phyloP scores from a whole-genome alignment of 768 basidiomycete species.

The Tricholomella constricta region DNA sequence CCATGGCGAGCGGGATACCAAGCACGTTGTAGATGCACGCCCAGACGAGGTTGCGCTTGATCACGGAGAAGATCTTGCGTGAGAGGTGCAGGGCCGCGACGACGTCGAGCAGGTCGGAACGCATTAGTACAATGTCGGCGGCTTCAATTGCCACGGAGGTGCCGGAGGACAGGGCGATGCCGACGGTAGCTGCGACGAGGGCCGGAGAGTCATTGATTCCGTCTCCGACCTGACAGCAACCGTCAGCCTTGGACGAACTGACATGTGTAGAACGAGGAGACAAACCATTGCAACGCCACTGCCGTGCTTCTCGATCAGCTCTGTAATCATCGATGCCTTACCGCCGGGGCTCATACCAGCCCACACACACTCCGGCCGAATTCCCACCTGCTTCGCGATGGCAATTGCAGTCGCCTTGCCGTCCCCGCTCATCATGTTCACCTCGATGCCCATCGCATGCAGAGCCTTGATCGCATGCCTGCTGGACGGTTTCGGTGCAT shows the following conservation, averaged over 20 bases:
- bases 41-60: slow-evolving; percentile 93
- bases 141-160: slow-evolving; percentile 98
- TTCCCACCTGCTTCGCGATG: slow-evolving; percentile 89
- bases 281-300: slow-evolving; percentile 89
- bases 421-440: slow-evolving; percentile 95
- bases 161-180: slow-evolving; percentile 94
- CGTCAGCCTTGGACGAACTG: background rate
- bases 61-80: slow-evolving; percentile 83
- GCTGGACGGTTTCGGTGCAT: slow-evolving; percentile 85
- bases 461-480: slow-evolving; percentile 79
- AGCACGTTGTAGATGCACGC: slow-evolving; percentile 93
- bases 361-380: slow-evolving; percentile 80
- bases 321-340: slow-evolving; percentile 83
- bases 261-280: slow-evolving; percentile 12
- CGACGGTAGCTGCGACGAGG: slow-evolving; percentile 92
- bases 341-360: slow-evolving; percentile 95
- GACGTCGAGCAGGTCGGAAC: slow-evolving; percentile 94
- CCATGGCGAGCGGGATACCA: slow-evolving; percentile 98
- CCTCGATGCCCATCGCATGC: slow-evolving; percentile 87
- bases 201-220: slow-evolving; percentile 99
- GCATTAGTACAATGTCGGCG: slow-evolving; percentile 97
- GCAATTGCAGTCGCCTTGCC: slow-evolving; percentile 83
- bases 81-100: slow-evolving; percentile 95
- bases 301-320: slow-evolving; percentile 71
- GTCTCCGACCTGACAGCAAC: slow-evolving; percentile 78